phyloP scores from a whole-genome alignment of 352 stramenopile species.

The Phytophthora fragariaefolia region DNA sequence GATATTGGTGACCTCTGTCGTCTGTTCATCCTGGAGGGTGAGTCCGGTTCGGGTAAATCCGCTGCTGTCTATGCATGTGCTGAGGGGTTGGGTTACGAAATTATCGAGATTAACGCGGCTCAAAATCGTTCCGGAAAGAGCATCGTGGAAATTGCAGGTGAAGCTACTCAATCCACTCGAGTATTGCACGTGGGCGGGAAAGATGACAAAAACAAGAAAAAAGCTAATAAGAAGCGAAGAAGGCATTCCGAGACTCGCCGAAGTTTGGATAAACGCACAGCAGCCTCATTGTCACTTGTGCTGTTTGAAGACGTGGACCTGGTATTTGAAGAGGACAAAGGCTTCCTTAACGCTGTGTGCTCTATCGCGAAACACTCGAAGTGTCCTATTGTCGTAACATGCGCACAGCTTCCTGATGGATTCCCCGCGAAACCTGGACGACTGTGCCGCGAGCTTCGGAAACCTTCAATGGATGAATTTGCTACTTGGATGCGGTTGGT shows the following conservation, averaged over 20 bases:
- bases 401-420: constrained; percentile 56
- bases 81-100: constrained; percentile 80
- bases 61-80: constrained; percentile 82
- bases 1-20: constrained; percentile 67
- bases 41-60: constrained; percentile 78
- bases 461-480: constrained; percentile 68
- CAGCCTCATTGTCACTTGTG: constrained; percentile 76
- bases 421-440: constrained; percentile 63
- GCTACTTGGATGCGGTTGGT: constrained; percentile 70
- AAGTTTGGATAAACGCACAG: constrained; percentile 43
- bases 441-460: constrained; percentile 45
- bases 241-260: constrained; percentile 37
- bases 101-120: constrained; percentile 88
- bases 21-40: constrained; percentile 78
- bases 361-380: constrained; percentile 85
- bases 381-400: constrained; percentile 84
- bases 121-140: constrained; percentile 75
- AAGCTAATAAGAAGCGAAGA: constrained; percentile 52
- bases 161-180: constrained; percentile 84
- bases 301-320: constrained; percentile 87
- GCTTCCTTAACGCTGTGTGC: constrained; percentile 71
- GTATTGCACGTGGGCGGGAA: constrained; percentile 62
- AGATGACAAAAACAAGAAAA: constrained; percentile 54
- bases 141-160: constrained; percentile 78
- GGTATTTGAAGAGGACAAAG: constrained; percentile 85